phyloP scores from a whole-genome alignment of 306 rosid species.

The Albizia julibrissin region DNA sequence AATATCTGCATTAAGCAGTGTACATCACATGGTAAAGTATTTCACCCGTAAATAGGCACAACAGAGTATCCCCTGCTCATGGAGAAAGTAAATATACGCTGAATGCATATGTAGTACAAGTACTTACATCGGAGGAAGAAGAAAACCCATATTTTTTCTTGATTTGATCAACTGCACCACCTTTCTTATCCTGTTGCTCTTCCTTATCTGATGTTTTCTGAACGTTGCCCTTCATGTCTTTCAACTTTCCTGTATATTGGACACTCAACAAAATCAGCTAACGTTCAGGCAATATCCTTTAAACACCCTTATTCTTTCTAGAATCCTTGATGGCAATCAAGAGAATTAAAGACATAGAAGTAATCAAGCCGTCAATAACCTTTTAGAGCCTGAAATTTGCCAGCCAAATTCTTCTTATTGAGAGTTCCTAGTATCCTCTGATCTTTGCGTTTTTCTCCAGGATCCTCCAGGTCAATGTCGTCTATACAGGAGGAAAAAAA shows the following conservation, averaged over 20 bases:
- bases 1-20: neutral
- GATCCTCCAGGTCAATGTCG: conserved; percentile 71
- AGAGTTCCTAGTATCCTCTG: conserved; percentile 65
- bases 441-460: conserved; percentile 64
- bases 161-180: conserved; percentile 64
- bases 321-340: neutral
- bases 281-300: neutral
- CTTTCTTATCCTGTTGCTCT: conserved; percentile 59
- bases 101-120: neutral
- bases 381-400: conserved; percentile 70
- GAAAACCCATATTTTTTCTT: conserved; percentile 81
- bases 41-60: neutral
- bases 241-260: conserved; percentile 68
- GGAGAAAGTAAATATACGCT: neutral
- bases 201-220: conserved; percentile 59
- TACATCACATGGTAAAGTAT: neutral
- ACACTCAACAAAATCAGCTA: conserved; percentile 26
- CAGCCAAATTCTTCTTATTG: conserved; percentile 71
- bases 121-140: conserved; percentile 57
- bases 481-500: conserved; percentile 43
- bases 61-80: neutral
- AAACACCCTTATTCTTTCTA: conserved; percentile 1
- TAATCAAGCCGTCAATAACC: conserved; percentile 47
- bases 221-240: conserved; percentile 62
- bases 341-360: neutral